These are phyloP conservation scores for Aspergillus sp. DNA, from an alignment of 2,329 filamentous ascomycete species.

Conservation along the genomic window DNA sequence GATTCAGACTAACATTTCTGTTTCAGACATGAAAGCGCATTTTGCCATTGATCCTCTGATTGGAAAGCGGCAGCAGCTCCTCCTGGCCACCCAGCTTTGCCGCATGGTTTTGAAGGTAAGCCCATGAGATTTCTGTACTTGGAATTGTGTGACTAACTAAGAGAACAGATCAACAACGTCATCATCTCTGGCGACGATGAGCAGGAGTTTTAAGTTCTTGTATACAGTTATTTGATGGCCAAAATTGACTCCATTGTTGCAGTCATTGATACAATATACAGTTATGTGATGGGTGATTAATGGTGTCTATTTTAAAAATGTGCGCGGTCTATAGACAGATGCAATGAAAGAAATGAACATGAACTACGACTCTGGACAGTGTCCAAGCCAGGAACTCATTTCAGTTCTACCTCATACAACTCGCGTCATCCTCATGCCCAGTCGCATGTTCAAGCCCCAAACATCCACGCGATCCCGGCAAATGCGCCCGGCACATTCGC, in stretches of 20 bases:
- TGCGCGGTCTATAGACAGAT: conserved; percentile 17
- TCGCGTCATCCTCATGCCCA: too few relatives aligned
- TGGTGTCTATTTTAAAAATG: conserved; percentile 16
- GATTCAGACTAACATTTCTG: conserved; percentile 3
- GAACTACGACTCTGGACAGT: not conserved
- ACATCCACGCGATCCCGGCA: too few relatives aligned
- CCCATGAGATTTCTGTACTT: not conserved
- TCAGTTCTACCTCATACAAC: too few relatives aligned
- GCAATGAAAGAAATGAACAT: conserved; percentile 21
- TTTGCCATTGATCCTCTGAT: conserved; percentile 99
- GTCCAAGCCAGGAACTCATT: not conserved
- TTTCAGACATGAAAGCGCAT: conserved; percentile 84
- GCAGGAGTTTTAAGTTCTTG: conserved; percentile 69
- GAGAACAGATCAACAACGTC: conserved; percentile 75
- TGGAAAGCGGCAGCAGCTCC: conserved; percentile 94
- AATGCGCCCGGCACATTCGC: too few relatives aligned
- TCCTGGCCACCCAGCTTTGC: conserved; percentile 95
- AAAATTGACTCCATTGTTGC: conserved; percentile 16
- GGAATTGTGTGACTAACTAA: conserved; percentile 15
- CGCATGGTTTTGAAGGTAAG: conserved; percentile 91
- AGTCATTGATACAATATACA: conserved; percentile 14
- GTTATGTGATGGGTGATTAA: conserved; percentile 16
- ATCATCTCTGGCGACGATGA: conserved; percentile 87
- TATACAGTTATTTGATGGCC: conserved; percentile 20
- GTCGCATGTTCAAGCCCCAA: too few relatives aligned